Conservation (phyloP, 192 early-diverging fungal species). For the Coemansia brasiliensis region DNA sequence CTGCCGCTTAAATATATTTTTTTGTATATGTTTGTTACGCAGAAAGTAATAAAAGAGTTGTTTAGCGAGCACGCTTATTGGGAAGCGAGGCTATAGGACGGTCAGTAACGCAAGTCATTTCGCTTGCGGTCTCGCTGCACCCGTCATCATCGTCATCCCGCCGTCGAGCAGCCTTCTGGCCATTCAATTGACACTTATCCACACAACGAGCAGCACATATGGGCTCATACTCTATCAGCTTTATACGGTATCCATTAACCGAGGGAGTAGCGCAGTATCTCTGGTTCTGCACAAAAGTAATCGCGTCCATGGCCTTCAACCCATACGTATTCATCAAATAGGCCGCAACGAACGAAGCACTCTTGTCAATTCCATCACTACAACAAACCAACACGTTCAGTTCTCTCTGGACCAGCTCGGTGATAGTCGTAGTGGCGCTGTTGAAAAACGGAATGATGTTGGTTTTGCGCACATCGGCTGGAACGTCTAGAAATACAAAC, state of each 20-base stretch:
- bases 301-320: conserved; percentile 68
- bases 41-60: not conserved
- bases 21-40: not conserved
- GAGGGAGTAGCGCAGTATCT: conserved; percentile 71
- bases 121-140: not conserved
- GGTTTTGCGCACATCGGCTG: conserved; percentile 72
- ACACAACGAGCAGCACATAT: conserved; percentile 30
- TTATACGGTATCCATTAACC: conserved; percentile 41
- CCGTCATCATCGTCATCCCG: conserved; percentile 22
- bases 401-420: conserved; percentile 34
- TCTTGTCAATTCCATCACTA: conserved; percentile 81
- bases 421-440: conserved; percentile 61
- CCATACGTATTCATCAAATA: conserved; percentile 81
- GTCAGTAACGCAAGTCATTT: not conserved
- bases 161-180: conserved; percentile 12
- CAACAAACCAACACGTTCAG: conserved; percentile 69
- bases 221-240: conserved; percentile 46
- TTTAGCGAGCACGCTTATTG: conserved; percentile 21
- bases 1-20: not conserved
- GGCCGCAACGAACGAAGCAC: conserved; percentile 83
- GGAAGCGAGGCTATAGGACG: conserved; percentile 12
- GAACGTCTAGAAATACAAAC: conserved; percentile 71
- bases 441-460: conserved; percentile 82
- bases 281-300: conserved; percentile 80
- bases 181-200: not conserved